These are phyloP conservation scores for Malassezia equina DNA, from an alignment of 1,284 basidiomycete species.

Conservation along the genomic window DNA sequence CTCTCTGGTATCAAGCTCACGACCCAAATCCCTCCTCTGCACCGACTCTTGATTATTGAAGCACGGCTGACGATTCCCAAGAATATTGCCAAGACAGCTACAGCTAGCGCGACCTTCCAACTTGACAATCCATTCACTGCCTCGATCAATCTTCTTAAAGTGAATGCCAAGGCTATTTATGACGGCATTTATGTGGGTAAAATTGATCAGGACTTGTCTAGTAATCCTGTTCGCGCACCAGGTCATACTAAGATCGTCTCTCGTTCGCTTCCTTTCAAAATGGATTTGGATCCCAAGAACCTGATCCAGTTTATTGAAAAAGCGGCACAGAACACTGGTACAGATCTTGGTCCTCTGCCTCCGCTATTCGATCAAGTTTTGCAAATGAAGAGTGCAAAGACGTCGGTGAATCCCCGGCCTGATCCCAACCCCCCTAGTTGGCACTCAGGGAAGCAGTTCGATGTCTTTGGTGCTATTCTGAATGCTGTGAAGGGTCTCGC, in stretches of 20 bases:
- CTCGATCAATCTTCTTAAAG: constrained; percentile 58
- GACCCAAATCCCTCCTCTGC: constrained; percentile 60
- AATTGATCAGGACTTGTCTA: constrained; percentile 53
- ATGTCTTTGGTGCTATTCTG: constrained; percentile 56
- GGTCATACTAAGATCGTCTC: constrained; percentile 61
- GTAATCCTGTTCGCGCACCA: constrained; percentile 56
- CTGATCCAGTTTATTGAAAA: constrained; percentile 58
- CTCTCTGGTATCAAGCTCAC: constrained; percentile 58
- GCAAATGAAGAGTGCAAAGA: constrained; percentile 56
- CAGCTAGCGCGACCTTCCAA: constrained; percentile 35
- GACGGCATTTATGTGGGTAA: constrained; percentile 48
- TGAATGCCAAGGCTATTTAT: constrained; percentile 56
- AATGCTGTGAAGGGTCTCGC: constrained; percentile 57
- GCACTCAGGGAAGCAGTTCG: constrained; percentile 53
- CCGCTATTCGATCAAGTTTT: constrained; percentile 57
- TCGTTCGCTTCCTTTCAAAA: constrained; percentile 56
- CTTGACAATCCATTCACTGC: constrained; percentile 67
- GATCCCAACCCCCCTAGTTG: constrained; percentile 50
- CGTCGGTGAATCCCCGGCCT: constrained; percentile 54
- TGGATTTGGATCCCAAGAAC: constrained; percentile 58
- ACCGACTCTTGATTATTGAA: constrained; percentile 57
- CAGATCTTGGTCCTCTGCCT: constrained; percentile 59
- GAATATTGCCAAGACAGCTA: constrained; percentile 38
- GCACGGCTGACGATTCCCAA: constrained; percentile 43
- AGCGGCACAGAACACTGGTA: constrained; percentile 55